A percentile compares a stretch with the other conserved stretches of the same genome.
phyloP scores from a whole-genome alignment of 345 rosid genomes.

The Hirschfeldia incana region DNA sequence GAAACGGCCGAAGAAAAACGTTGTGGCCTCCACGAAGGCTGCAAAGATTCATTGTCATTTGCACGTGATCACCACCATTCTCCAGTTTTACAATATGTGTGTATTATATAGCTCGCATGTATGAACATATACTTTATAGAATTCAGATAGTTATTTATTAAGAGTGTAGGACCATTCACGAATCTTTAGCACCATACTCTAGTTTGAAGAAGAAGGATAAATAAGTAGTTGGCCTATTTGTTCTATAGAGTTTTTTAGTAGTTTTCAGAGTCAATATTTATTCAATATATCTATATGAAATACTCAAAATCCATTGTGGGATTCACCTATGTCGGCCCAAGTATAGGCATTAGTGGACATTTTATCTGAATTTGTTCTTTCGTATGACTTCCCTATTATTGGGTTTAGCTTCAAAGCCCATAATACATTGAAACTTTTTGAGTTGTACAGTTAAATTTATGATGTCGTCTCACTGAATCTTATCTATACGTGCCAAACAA shows the following conservation, averaged over 20 bases:
- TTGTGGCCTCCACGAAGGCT: constrained; percentile 38
- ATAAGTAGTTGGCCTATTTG: constrained; percentile 5
- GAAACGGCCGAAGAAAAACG: constrained; percentile 34
- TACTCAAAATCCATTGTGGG: neutral
- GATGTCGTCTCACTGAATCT: neutral
- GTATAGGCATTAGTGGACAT: neutral
- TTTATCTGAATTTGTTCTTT: neutral
- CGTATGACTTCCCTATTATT: neutral
- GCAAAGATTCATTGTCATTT: constrained; percentile 26
- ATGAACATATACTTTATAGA: neutral
- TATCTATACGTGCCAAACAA: too few species aligned
- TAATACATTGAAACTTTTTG: neutral
- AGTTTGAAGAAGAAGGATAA: neutral
- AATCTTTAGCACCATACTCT: constrained; percentile 1
- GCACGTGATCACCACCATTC: constrained; percentile 38
- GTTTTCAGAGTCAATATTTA: neutral
- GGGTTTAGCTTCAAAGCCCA: constrained; percentile 8
- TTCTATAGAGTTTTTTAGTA: neutral
- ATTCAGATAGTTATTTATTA: neutral
- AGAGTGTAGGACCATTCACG: neutral
- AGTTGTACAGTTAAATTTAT: neutral
- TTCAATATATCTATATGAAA: neutral
- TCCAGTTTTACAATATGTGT: constrained; percentile 8
- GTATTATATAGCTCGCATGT: constrained; percentile 30
- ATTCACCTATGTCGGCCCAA: neutral